Percentiles rank a stretch among this genome's conserved stretches.
Conservation (phyloP, 257 asterid genomes). For the Rehmannia glutinosa region DNA sequence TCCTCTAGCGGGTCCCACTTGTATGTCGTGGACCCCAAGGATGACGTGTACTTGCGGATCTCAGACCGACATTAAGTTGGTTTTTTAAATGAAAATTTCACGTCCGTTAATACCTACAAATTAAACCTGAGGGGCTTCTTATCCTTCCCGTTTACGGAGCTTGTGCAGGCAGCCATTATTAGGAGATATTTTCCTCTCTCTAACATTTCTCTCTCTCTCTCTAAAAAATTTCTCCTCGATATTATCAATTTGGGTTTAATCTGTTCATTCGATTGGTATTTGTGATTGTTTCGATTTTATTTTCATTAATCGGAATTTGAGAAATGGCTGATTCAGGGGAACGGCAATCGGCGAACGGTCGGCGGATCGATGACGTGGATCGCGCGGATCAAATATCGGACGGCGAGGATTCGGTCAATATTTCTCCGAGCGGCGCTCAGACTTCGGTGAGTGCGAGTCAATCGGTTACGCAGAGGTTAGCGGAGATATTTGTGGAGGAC, state of each 20-base stretch:
- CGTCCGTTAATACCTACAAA: conserved; percentile 32
- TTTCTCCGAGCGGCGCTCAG: conserved; percentile 25
- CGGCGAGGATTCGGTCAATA: conserved; percentile 32
- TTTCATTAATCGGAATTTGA: conserved; percentile 3
- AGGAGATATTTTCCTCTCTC: conserved; percentile 13
- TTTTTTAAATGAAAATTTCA: conserved; percentile 13
- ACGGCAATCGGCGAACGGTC: conserved; percentile 34
- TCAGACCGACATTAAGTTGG: conserved; percentile 17
- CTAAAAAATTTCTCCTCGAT: conserved; percentile 6
- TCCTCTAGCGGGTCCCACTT: too few relatives aligned
- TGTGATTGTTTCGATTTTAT: conserved; percentile 1
- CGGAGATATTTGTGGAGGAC: conserved; percentile 46
- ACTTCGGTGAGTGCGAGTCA: conserved; percentile 26
- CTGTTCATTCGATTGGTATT: not conserved
- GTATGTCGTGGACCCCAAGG: conserved; percentile 19
- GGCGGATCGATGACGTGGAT: conserved; percentile 37
- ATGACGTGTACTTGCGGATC: conserved; percentile 43
- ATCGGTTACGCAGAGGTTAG: conserved; percentile 47
- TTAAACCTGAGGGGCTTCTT: not conserved
- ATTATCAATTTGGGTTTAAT: conserved; percentile 12
- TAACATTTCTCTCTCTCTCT: not conserved
- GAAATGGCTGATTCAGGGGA: conserved; percentile 49
- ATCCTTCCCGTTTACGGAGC: conserved; percentile 10
- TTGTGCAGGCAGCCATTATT: conserved; percentile 16
- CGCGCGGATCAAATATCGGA: conserved; percentile 34